Conservation (phyloP, 805 yeast genomes). For the Clavispora santaluciae region DNA sequence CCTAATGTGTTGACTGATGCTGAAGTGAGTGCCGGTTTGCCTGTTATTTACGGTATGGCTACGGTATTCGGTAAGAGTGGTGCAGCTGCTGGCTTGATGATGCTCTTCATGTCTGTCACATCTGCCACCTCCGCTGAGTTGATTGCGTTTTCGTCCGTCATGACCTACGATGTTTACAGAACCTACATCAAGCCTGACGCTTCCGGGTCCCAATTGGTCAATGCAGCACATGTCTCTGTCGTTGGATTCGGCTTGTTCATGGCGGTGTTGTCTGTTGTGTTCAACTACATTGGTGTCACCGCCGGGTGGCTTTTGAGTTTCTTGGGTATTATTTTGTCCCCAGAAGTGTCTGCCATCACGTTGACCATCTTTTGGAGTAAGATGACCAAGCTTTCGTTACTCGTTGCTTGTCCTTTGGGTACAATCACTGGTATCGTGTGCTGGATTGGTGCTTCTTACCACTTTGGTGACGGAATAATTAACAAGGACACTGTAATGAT, state of each 20-base stretch:
- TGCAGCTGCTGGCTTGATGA: slow-evolving; percentile 36
- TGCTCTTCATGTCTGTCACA: slow-evolving; percentile 41
- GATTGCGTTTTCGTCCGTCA: slow-evolving; percentile 37
- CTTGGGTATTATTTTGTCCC: slow-evolving; percentile 35
- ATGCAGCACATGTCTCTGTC: slow-evolving; percentile 29
- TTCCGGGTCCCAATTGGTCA: slow-evolving; percentile 31
- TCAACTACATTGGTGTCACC: slow-evolving; percentile 39
- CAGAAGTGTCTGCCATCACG: slow-evolving; percentile 30
- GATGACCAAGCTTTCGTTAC: slow-evolving; percentile 17
- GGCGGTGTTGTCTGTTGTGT: slow-evolving; percentile 29
- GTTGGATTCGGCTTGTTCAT: slow-evolving; percentile 40
- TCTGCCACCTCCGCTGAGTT: slow-evolving; percentile 40
- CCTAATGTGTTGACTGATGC: slow-evolving; percentile 3
- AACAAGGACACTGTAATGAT: slow-evolving; percentile 3
- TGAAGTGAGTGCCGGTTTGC: slow-evolving; percentile 23
- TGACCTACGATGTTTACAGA: slow-evolving; percentile 38
- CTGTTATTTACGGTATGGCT: slow-evolving; percentile 30
- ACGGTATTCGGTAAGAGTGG: slow-evolving; percentile 37
- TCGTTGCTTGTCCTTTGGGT: slow-evolving; percentile 20
- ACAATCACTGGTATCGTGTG: slow-evolving; percentile 19
- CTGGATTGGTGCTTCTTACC: slow-evolving; percentile 16
- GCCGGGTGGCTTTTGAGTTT: slow-evolving; percentile 38
- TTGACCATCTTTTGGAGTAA: slow-evolving; percentile 33
- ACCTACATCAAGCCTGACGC: slow-evolving; percentile 37
- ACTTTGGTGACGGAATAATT: slow-evolving; percentile 2